Percentiles rank a stretch among this genome's conserved stretches.
phyloP scores from a whole-genome alignment of 1,284 basidiomycete species.

The Agroathelia rolfsii region DNA sequence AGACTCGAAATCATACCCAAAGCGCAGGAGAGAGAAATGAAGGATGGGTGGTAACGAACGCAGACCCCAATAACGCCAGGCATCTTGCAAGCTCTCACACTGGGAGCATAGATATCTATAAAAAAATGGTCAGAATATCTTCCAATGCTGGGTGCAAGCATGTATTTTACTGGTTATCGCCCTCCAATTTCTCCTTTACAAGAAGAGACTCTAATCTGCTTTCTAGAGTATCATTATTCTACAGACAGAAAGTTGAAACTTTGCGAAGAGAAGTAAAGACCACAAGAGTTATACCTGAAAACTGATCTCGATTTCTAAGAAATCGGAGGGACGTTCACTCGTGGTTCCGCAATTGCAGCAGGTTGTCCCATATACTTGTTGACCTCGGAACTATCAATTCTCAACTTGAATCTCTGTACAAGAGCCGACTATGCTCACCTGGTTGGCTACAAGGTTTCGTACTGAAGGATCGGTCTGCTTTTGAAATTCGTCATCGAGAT shows the following conservation, averaged over 20 bases:
- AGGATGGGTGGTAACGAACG: constrained; percentile 71
- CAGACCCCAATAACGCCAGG: constrained; percentile 64
- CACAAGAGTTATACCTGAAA: constrained; percentile 44
- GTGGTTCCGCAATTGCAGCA: constrained; percentile 61
- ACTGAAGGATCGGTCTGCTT: constrained; percentile 57
- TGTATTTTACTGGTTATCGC: constrained; percentile 62
- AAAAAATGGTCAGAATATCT: constrained; percentile 3
- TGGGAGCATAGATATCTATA: constrained; percentile 67
- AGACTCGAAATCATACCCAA: constrained; percentile 72
- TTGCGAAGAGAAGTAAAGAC: constrained; percentile 3
- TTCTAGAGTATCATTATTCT: constrained; percentile 68
- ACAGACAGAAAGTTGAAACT: constrained; percentile 6
- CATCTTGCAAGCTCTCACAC: constrained; percentile 65
- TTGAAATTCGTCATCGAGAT: constrained; percentile 77
- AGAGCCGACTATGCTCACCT: constrained; percentile 31
- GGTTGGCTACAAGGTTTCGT: constrained; percentile 57
- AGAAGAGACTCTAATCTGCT: constrained; percentile 56
- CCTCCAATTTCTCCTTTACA: constrained; percentile 60
- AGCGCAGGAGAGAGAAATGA: constrained; percentile 83
- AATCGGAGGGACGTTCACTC: constrained; percentile 59
- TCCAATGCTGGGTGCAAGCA: constrained; percentile 1
- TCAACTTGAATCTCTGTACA: constrained; percentile 2
- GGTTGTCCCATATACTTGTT: constrained; percentile 66
- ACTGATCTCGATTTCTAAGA: constrained; percentile 80
- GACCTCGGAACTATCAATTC: constrained; percentile 69